These are phyloP conservation scores for Monilinia polystroma DNA, from an alignment of 2,329 filamentous ascomycete genomes.

Conservation along the genomic window DNA sequence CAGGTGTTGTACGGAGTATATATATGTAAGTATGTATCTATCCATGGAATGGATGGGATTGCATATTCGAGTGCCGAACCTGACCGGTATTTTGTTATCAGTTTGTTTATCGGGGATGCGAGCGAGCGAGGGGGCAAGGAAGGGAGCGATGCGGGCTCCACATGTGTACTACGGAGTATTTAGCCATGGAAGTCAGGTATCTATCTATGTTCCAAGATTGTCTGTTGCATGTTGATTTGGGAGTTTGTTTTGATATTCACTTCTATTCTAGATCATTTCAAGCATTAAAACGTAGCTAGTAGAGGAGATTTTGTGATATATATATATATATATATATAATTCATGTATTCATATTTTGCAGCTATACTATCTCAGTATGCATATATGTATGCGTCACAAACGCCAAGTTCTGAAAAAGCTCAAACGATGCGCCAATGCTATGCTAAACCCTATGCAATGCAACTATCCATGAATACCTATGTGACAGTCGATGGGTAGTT, in stretches of 20 bases:
- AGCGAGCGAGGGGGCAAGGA: background rate
- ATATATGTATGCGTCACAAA: background rate
- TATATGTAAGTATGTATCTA: too few species aligned
- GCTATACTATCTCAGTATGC: background rate
- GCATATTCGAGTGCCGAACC: too few species aligned
- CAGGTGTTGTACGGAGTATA: too few species aligned
- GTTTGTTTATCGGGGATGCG: background rate
- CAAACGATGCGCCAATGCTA: constrained; percentile 16
- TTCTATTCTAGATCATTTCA: background rate
- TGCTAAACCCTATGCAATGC: constrained; percentile 14
- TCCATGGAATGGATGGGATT: too few species aligned
- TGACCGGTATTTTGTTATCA: too few species aligned
- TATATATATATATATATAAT: background rate
- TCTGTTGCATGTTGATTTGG: too few species aligned
- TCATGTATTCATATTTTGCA: constrained; percentile 4
- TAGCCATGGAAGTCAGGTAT: too few species aligned
- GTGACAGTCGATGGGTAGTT: constrained; percentile 1
- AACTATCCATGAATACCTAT: constrained; percentile 8
- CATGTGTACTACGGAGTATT: too few species aligned
- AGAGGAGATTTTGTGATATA: background rate
- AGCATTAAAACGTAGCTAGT: background rate
- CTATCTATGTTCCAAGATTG: too few species aligned
- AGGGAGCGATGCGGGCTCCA: too few species aligned
- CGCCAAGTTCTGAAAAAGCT: constrained; percentile 1
- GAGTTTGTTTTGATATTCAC: too few species aligned